A percentile compares a stretch with the other conserved stretches of the same genome.
These are phyloP conservation scores for Symbiodinium natans DNA, from an alignment of 73 alveolate species.

Conservation along the genomic window DNA sequence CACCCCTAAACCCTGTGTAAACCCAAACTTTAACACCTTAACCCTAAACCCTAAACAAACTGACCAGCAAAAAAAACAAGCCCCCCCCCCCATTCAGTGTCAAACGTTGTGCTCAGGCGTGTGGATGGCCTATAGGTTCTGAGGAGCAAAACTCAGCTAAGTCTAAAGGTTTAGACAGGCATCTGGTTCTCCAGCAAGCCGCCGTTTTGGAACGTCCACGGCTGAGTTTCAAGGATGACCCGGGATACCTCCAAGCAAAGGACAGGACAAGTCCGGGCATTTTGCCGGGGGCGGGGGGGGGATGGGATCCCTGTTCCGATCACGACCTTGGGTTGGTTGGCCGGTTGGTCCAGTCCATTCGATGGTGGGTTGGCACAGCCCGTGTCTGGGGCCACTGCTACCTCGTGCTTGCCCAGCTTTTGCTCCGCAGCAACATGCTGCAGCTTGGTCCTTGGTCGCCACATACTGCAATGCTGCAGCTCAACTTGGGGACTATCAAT, in stretches of 20 bases:
- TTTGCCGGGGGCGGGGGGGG: too few relatives aligned
- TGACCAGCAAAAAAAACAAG: too few relatives aligned
- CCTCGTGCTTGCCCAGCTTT: slow-evolving; percentile 54
- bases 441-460: slow-evolving; percentile 29
- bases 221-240: slow-evolving; percentile 2
- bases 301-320: too few relatives aligned
- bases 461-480: background rate
- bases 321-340: too few relatives aligned
- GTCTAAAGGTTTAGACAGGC: background rate
- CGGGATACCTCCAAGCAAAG: slow-evolving; percentile 17
- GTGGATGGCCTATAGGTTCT: too few relatives aligned
- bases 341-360: background rate
- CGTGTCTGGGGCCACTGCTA: background rate
- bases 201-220: slow-evolving; percentile 60
- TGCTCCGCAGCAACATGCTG: slow-evolving; percentile 47
- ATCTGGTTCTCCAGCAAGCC: slow-evolving; percentile 70
- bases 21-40: too few relatives aligned
- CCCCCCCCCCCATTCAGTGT: too few relatives aligned
- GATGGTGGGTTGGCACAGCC: background rate
- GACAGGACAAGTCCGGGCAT: too few relatives aligned
- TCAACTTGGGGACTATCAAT: background rate
- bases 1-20: too few relatives aligned
- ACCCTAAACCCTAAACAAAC: too few relatives aligned
- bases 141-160: background rate
- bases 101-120: too few relatives aligned